Evolutionary conservation across 2,329 filamentous ascomycete genomes (phyloP), one percentile per base, ranked within the genome.

Genomic region (Penicillium brevicompactum): DNA sequence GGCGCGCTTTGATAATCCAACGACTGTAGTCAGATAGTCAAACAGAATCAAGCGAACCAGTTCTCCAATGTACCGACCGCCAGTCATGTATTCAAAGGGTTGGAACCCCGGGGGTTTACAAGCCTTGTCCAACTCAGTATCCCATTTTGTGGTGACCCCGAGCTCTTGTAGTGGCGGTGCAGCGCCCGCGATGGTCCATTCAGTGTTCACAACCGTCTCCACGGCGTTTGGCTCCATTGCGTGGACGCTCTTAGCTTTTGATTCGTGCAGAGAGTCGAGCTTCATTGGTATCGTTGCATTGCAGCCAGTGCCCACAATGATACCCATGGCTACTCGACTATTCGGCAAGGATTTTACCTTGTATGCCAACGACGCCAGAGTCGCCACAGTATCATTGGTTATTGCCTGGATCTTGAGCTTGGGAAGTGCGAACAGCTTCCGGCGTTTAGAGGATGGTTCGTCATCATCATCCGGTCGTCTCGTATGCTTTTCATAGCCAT

Each of bases 61-160:
- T 72, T 92, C 89, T 48, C 89, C 89, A 4, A 92, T 80, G 68
- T 92, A 92, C 40, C 89, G 81, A 2, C 89, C 89, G 2, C 89
- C 84, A 0, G 89, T 92, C 87, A 93, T 91, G 73, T 92, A 93
- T 69, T 94, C 90, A 18, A 93, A 83, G 0, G 90, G 89, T 61
- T 93, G 90, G 64, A 93, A 92, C 0, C 90, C 89, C 0, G 90
- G 88, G 6, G 78, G 79, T 63, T 90, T 87, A 63, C 87, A 87
- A 44, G 85, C 82, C 4, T 74, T 73, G 63, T 92, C 89, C 5
- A 94, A 79, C 55, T 81, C 75, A 9, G 78, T 74, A 65, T 94
- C 90, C 90, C 90, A 93, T 34, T 75, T 76, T 9, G 84, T 92
- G 49, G 90, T 83, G 46, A 92, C 80, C 11, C 70, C 63, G 21